Percentiles rank a stretch among this genome's conserved stretches.
Conservation (phyloP, 768 basidiomycete species). For the Auriculariales sp. region DNA sequence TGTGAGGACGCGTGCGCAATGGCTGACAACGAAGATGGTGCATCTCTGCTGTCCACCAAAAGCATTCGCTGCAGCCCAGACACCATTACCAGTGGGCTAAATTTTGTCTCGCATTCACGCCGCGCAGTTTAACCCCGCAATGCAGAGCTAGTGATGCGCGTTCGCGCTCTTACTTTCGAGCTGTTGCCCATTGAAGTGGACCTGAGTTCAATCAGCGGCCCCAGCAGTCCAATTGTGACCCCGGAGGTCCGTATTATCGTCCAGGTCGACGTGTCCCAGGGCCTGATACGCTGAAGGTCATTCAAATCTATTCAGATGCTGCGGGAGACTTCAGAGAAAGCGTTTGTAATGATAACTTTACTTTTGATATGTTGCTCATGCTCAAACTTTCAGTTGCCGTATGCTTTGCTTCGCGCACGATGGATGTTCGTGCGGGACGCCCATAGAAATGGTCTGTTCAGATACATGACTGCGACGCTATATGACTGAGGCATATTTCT, state of each 20-base stretch:
- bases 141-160: conserved; percentile 65
- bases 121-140: not conserved
- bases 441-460: not conserved
- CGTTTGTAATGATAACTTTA: conserved; percentile 29
- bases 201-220: conserved; percentile 43
- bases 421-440: conserved; percentile 51
- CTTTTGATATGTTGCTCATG: conserved; percentile 2
- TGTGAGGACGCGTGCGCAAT: no score
- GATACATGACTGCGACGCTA: not conserved
- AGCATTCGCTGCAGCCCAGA: conserved; percentile 48
- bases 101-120: not conserved
- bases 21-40: conserved; percentile 24
- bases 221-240: conserved; percentile 75
- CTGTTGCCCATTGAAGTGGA: conserved; percentile 77
- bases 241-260: no score
- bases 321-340: conserved; percentile 87
- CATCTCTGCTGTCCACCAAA: conserved; percentile 29
- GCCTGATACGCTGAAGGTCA: conserved; percentile 27
- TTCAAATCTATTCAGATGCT: conserved; percentile 58
- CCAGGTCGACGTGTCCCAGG: no score
- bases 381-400: conserved; percentile 50
- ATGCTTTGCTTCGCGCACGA: conserved; percentile 64
- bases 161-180: conserved; percentile 58
- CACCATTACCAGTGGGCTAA: conserved; percentile 48
- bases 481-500: no score